phyloP scores from a whole-genome alignment of 2,329 filamentous ascomycete species.

The Colletotrichum falcatum region DNA sequence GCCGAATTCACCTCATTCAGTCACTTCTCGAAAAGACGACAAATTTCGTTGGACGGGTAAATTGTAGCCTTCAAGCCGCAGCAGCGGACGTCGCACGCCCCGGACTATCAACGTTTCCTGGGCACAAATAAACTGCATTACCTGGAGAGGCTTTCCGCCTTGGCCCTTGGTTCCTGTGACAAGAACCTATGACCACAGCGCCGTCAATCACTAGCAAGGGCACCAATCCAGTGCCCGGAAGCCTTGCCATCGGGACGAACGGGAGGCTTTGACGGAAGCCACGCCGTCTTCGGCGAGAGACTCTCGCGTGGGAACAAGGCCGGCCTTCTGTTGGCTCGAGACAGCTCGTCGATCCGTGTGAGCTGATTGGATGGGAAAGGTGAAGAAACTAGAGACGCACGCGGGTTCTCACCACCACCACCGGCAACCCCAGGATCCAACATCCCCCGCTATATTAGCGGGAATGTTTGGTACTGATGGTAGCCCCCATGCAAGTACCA shows the following conservation, averaged over 20 bases:
- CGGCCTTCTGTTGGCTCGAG: background rate
- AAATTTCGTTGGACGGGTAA: background rate
- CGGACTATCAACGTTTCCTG: too few species aligned
- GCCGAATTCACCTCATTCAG: background rate
- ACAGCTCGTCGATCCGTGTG: background rate
- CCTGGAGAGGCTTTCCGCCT: too few species aligned
- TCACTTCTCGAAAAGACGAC: background rate
- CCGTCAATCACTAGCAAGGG: too few species aligned
- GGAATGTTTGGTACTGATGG: background rate
- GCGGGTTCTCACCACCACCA: background rate
- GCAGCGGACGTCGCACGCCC: background rate
- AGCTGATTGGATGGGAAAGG: background rate
- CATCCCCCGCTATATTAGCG: conserved; percentile 2
- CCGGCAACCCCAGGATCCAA: background rate
- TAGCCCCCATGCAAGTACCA: background rate
- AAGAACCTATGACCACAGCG: too few species aligned
- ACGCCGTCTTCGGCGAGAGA: background rate
- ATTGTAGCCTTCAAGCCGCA: conserved; percentile 14
- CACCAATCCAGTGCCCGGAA: background rate
- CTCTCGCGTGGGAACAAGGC: background rate
- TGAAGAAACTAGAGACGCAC: background rate
- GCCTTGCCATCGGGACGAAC: background rate
- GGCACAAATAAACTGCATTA: too few species aligned
- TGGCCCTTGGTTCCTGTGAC: too few species aligned
- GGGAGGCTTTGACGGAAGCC: background rate